Evolutionary conservation across 2,329 filamentous ascomycete species (phyloP).

Genomic region (Aspergillus aculeatinus): DNA sequence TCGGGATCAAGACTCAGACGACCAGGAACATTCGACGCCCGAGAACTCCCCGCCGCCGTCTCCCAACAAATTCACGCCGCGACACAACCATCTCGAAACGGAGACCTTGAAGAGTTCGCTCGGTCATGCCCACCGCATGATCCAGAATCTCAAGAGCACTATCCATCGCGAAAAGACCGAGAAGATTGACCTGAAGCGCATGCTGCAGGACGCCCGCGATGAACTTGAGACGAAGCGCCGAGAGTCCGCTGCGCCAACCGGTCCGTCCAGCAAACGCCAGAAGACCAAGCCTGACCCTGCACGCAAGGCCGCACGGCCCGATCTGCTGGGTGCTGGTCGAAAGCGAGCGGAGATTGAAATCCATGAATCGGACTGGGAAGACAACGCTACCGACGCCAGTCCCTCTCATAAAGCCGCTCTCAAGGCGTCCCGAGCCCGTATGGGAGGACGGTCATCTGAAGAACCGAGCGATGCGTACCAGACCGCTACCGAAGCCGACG

Average conservation of each 20-base stretch:
- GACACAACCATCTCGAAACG: slow-evolving; percentile 87
- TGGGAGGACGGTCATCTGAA: slow-evolving; percentile 30
- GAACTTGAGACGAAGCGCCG: slow-evolving; percentile 72
- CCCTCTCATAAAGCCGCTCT: slow-evolving; percentile 51
- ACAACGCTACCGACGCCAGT: slow-evolving; percentile 63
- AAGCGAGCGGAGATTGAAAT: slow-evolving; percentile 74
- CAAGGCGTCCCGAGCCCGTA: slow-evolving; percentile 27
- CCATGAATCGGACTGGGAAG: slow-evolving; percentile 88
- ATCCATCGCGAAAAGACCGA: slow-evolving; percentile 98
- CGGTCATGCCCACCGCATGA: slow-evolving; percentile 91
- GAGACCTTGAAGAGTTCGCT: slow-evolving; percentile 94
- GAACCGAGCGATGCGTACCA: slow-evolving; percentile 71
- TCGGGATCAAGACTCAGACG: slow-evolving; percentile 64
- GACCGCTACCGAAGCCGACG: slow-evolving; percentile 72
- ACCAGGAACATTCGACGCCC: slow-evolving; percentile 69
- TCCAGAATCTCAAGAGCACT: slow-evolving; percentile 90
- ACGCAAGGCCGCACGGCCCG: slow-evolving; percentile 75
- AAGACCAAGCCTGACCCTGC: slow-evolving; percentile 65
- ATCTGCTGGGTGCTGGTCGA: slow-evolving; percentile 71
- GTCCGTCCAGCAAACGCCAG: slow-evolving; percentile 52
- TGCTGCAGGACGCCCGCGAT: slow-evolving; percentile 92
- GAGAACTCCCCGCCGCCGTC: slow-evolving; percentile 90
- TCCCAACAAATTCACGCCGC: slow-evolving; percentile 84
- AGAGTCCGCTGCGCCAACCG: slow-evolving; percentile 48
- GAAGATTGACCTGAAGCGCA: slow-evolving; percentile 90